These are phyloP conservation scores for Colletotrichum horii DNA, from an alignment of 2,329 filamentous ascomycete genomes.

Conservation along the genomic window DNA sequence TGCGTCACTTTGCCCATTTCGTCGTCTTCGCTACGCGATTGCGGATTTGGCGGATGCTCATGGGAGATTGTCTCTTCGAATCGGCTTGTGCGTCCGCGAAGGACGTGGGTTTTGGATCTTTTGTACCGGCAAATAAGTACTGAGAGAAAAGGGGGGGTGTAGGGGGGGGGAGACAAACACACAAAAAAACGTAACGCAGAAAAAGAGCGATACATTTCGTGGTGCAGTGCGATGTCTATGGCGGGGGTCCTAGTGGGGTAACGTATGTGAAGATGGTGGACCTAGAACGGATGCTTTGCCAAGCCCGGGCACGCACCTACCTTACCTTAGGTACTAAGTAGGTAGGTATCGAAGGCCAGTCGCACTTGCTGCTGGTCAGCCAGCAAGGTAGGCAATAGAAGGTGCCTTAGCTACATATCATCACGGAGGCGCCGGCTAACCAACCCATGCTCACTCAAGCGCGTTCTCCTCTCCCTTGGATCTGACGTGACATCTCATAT, in stretches of 20 bases:
- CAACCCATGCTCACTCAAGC: not conserved
- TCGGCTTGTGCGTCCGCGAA: not conserved
- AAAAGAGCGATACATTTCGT: not conserved
- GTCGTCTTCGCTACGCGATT: not conserved
- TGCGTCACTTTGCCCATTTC: conserved; percentile 42
- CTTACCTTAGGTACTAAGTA: no score
- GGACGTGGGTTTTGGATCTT: not conserved
- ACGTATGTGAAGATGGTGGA: not conserved
- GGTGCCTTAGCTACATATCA: not conserved
- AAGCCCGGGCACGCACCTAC: no score
- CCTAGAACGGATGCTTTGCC: not conserved
- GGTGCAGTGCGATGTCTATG: not conserved
- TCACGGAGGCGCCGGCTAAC: not conserved
- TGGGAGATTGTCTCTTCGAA: not conserved
- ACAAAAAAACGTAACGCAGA: not conserved
- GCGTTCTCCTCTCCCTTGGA: not conserved
- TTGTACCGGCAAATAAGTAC: not conserved
- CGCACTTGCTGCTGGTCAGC: not conserved
- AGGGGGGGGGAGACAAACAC: no score
- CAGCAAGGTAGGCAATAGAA: not conserved
- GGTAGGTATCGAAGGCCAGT: no score
- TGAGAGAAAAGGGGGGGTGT: no score
- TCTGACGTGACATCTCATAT: not conserved
- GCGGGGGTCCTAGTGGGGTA: not conserved
- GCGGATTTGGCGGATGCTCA: not conserved